Evolutionary conservation across 2,329 filamentous ascomycete species (phyloP), one percentile per base, ranked within the genome.

Genomic region (Penicillium paneum): DNA sequence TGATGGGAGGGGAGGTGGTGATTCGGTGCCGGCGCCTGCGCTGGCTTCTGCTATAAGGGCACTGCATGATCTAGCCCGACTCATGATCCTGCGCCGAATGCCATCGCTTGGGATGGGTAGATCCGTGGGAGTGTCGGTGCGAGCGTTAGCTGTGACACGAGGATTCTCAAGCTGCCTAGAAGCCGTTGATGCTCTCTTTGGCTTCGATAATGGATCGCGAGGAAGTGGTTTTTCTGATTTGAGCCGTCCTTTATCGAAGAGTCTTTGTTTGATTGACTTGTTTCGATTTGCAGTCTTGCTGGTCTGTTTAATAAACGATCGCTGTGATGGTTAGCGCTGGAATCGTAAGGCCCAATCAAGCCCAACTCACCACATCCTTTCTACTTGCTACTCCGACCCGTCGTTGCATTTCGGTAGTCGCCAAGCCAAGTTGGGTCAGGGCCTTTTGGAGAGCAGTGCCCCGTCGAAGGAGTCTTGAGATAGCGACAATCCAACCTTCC

Each of bases 401-500:
- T 69, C 85, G 86, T 69, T 95, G 87, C 81, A 97, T 95, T 70
- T 96, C 90, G 15, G 85, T 83, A 50, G 95, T 86, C 62, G 94
- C 89, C 49, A 83, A 85, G 59, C 85, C 85, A 19, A 97, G 82
- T 71, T 88, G 85, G 36, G 85, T 82, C 38, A 96, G 80, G 29
- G 87, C 78, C 7, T 84, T 81, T 31, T 87, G 88, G 26, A 97
- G 78, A 41, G 83, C 81, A 57, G 87, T 83, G 13, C 87, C 86
- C 67, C 88, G 90, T 21, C 82, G 82, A 68, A 91, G 86, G 55
- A 97, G 79, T 51, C 88, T 87, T 50, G 85, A 81, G 66, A 96
- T 87, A 7, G 91, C 91, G 53, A 86, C 85, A 54, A 87, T 84
- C 93, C 93, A 97, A 40, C 92, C 91, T 60, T 95, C 89, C 8